phyloP scores from a whole-genome alignment of 371 early-diverging fungal species.

The Parasitella parasitica region DNA sequence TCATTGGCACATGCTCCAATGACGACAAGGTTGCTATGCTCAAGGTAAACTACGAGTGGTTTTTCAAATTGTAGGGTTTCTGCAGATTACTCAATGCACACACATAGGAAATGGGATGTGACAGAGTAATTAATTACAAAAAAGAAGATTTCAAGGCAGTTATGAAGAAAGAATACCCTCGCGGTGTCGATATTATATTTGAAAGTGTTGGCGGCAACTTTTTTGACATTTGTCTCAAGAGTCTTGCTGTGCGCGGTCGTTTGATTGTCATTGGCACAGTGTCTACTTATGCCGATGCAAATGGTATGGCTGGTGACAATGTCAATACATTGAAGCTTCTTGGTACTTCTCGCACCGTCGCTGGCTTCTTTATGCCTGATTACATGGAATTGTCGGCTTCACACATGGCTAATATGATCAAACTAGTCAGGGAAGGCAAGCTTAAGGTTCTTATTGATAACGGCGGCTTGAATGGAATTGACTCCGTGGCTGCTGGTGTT shows the following conservation, averaged over 20 bases:
- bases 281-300: conserved; percentile 36
- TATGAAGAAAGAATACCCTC: conserved; percentile 54
- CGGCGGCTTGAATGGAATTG: conserved; percentile 41
- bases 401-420: conserved; percentile 39
- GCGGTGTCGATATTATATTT: conserved; percentile 60
- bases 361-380: conserved; percentile 60
- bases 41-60: conserved; percentile 18
- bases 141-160: conserved; percentile 51
- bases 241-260: conserved; percentile 53
- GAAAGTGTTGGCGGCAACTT: conserved; percentile 65
- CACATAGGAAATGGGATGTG: conserved; percentile 35
- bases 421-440: conserved; percentile 31
- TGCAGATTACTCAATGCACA: neutral
- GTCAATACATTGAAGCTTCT: conserved; percentile 52
- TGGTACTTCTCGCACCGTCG: conserved; percentile 51
- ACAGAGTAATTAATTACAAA: conserved; percentile 51
- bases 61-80: neutral
- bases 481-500: conserved; percentile 42
- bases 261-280: conserved; percentile 63
- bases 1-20: conserved; percentile 54
- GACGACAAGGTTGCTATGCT: conserved; percentile 47
- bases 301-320: conserved; percentile 45
- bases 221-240: conserved; percentile 47
- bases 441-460: conserved; percentile 47
- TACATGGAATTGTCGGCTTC: conserved; percentile 19